A percentile compares a stretch with the other conserved stretches of the same genome.
These are phyloP conservation scores for Aspergillus calidoustus DNA, from an alignment of 2,329 filamentous ascomycete genomes.

Conservation along the genomic window DNA sequence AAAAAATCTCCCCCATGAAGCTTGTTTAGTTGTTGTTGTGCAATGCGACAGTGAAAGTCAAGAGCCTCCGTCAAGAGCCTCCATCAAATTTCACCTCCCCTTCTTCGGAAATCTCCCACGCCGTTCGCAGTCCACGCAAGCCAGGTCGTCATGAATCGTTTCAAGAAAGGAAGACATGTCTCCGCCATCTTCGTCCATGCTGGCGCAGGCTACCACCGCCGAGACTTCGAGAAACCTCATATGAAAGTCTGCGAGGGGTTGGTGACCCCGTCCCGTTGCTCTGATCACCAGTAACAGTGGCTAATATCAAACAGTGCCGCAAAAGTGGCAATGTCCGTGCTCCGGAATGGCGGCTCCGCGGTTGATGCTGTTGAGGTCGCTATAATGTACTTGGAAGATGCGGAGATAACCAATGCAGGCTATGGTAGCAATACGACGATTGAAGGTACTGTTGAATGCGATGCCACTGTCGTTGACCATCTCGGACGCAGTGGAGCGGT, in stretches of 20 bases:
- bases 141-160: constrained; percentile 36
- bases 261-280: constrained; percentile 42
- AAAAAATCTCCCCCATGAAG: constrained; percentile 7
- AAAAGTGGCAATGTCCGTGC: constrained; percentile 78
- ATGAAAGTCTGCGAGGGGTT: constrained; percentile 87
- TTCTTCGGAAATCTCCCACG: background rate
- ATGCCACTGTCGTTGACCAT: constrained; percentile 92
- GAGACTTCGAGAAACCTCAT: constrained; percentile 81
- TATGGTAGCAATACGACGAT: constrained; percentile 94
- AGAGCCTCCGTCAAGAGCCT: constrained; percentile 1
- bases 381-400: constrained; percentile 85
- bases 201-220: constrained; percentile 91
- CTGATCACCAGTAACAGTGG: background rate
- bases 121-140: background rate
- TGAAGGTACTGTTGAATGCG: constrained; percentile 89
- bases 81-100: background rate
- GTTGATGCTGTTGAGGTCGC: constrained; percentile 90
- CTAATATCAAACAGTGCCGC: constrained; percentile 66
- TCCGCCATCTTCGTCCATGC: constrained; percentile 93
- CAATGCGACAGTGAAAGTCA: constrained; percentile 7
- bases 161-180: constrained; percentile 51
- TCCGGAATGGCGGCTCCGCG: constrained; percentile 78
- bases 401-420: constrained; percentile 94
- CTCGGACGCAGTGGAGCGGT: constrained; percentile 89
- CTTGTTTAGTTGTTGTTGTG: constrained; percentile 5